Evolutionary conservation across 2,329 filamentous ascomycete species (phyloP).

Genomic region (Aspergillus spinulosporus): DNA sequence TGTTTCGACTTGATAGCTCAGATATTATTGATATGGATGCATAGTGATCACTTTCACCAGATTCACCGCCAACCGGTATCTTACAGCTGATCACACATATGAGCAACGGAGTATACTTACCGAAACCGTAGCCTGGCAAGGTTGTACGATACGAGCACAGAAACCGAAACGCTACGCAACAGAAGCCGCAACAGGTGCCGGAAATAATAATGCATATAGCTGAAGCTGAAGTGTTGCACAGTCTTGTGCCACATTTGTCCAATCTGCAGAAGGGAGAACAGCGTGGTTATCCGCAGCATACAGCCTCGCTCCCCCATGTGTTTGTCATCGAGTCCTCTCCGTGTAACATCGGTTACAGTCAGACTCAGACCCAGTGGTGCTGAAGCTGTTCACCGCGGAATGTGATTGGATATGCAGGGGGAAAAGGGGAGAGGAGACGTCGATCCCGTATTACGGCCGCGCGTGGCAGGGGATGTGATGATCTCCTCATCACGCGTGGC

Average conservation of each 20-base stretch:
- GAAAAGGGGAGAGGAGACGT: conserved; percentile 15
- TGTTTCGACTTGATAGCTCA: neutral
- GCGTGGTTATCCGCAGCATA: conserved; percentile 14
- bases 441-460: conserved; percentile 17
- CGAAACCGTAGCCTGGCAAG: neutral
- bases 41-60: neutral
- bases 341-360: conserved; percentile 13
- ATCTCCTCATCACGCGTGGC: conserved; percentile 16
- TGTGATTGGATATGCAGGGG: conserved; percentile 11
- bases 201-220: neutral
- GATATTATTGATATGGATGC: neutral
- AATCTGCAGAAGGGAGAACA: neutral
- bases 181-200: neutral
- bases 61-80: neutral
- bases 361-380: neutral
- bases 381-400: conserved; percentile 5
- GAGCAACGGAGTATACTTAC: neutral
- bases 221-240: neutral
- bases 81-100: neutral
- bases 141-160: neutral
- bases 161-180: neutral
- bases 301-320: conserved; percentile 15
- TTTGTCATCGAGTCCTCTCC: conserved; percentile 14
- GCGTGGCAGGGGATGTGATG: conserved; percentile 16
- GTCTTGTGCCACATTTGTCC: neutral